Evolutionary conservation across 2,329 filamentous ascomycete genomes (phyloP).

Genomic region (Ophiostoma sp.): DNA sequence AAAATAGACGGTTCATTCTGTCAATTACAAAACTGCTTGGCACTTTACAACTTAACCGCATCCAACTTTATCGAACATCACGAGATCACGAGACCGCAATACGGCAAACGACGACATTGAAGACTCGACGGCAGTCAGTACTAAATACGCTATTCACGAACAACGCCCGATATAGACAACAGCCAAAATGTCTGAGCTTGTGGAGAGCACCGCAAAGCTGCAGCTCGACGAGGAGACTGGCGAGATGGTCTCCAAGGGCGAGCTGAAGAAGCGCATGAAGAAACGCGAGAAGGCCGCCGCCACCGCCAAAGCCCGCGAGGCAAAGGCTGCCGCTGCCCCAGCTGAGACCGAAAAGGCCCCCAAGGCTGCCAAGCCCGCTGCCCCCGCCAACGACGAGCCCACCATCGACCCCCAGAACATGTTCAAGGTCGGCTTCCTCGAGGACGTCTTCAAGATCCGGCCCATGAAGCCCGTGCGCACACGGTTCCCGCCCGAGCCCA

Average conservation of each 20-base stretch:
- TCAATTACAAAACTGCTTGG: background rate
- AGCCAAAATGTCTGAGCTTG: slow-evolving; percentile 41
- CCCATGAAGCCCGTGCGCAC: slow-evolving; percentile 59
- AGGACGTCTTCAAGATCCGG: slow-evolving; percentile 64
- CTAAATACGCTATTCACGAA: background rate
- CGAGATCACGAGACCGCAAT: background rate
- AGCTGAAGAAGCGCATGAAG: slow-evolving; percentile 54
- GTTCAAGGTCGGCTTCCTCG: slow-evolving; percentile 75
- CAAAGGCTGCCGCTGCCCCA: slow-evolving; percentile 28
- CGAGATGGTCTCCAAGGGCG: slow-evolving; percentile 61
- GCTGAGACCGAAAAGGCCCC: background rate
- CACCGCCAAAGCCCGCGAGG: slow-evolving; percentile 38
- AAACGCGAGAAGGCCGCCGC: slow-evolving; percentile 56
- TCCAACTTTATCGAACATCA: background rate
- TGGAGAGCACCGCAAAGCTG: slow-evolving; percentile 51
- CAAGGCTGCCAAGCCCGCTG: slow-evolving; percentile 27
- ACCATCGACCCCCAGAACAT: slow-evolving; percentile 57
- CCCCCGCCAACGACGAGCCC: slow-evolving; percentile 41
- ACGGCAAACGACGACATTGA: background rate
- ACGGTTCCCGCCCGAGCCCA: slow-evolving; percentile 80
- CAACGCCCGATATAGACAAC: background rate
- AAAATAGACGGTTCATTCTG: background rate
- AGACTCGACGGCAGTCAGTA: background rate
- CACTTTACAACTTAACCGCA: background rate
- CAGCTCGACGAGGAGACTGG: slow-evolving; percentile 59